These are phyloP conservation scores for Peronospora belbahrii DNA, from an alignment of 352 stramenopile genomes.

Conservation along the genomic window DNA sequence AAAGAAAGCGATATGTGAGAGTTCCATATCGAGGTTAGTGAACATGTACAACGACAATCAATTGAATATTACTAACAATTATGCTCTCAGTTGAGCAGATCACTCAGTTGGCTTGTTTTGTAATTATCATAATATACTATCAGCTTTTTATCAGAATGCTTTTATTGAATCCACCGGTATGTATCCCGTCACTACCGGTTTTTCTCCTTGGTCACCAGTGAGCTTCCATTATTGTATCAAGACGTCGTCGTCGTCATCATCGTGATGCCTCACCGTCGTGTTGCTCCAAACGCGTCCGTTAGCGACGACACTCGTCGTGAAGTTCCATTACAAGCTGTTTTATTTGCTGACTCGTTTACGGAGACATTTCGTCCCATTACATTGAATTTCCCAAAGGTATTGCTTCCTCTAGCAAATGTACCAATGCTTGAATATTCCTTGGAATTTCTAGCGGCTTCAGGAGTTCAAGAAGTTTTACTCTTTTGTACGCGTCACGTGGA, in stretches of 20 bases:
- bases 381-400: slow-evolving; percentile 84
- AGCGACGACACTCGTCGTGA: slow-evolving; percentile 84
- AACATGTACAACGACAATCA: too few relatives aligned
- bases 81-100: too few relatives aligned
- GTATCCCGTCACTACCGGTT: not conserved
- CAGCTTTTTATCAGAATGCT: not conserved
- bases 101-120: not conserved
- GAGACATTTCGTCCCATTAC: slow-evolving; percentile 92
- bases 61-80: too few relatives aligned
- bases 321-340: slow-evolving; percentile 91
- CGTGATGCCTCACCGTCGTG: slow-evolving; percentile 10
- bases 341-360: slow-evolving; percentile 94
- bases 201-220: not conserved
- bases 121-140: not conserved
- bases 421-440: slow-evolving; percentile 96
- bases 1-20: too few relatives aligned
- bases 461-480: slow-evolving; percentile 94
- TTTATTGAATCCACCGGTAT: not conserved
- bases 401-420: slow-evolving; percentile 95
- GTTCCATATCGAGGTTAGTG: too few relatives aligned
- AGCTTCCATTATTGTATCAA: too few relatives aligned
- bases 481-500: slow-evolving; percentile 88
- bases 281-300: slow-evolving; percentile 6
- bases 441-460: slow-evolving; percentile 91
- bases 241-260: too few relatives aligned